Percentiles rank a stretch among this genome's conserved stretches.
phyloP scores from a whole-genome alignment of 2,329 filamentous ascomycete species.

The Aspergillus amoenus region DNA sequence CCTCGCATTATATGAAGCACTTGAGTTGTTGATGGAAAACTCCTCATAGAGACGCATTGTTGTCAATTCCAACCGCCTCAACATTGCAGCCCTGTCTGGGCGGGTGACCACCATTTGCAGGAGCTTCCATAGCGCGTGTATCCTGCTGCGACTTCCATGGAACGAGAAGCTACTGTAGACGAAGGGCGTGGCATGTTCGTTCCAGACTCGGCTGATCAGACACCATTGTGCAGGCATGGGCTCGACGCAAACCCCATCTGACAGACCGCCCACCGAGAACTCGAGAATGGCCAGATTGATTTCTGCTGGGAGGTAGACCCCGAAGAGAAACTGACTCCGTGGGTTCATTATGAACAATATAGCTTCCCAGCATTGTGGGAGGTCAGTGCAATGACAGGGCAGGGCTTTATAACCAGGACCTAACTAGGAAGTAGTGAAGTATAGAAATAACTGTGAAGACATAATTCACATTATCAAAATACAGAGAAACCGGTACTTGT shows the following conservation, averaged over 20 bases:
- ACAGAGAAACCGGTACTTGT: too few relatives aligned
- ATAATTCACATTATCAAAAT: too few relatives aligned
- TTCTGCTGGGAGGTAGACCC: not conserved
- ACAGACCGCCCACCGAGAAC: not conserved
- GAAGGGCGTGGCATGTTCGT: not conserved
- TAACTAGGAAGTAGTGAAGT: too few relatives aligned
- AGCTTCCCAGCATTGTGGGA: too few relatives aligned
- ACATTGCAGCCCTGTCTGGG: not conserved
- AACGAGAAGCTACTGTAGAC: not conserved
- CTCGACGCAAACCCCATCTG: not conserved
- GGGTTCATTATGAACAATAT: too few relatives aligned
- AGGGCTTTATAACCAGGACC: too few relatives aligned
- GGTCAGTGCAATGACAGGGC: too few relatives aligned
- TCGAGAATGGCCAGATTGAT: not conserved
- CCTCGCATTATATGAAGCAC: not conserved
- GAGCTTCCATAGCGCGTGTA: not conserved
- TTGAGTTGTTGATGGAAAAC: not conserved
- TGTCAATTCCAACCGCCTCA: not conserved
- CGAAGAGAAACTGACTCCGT: not conserved
- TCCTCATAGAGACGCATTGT: not conserved
- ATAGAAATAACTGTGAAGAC: too few relatives aligned
- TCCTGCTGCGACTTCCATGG: not conserved
- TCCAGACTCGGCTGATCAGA: not conserved
- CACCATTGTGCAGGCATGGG: not conserved
- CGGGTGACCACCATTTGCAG: not conserved